Percentiles rank a stretch among this genome's conserved stretches.
phyloP scores from a whole-genome alignment of 495 filamentous ascomycete genomes.

The Opeltia flavorubescens region DNA sequence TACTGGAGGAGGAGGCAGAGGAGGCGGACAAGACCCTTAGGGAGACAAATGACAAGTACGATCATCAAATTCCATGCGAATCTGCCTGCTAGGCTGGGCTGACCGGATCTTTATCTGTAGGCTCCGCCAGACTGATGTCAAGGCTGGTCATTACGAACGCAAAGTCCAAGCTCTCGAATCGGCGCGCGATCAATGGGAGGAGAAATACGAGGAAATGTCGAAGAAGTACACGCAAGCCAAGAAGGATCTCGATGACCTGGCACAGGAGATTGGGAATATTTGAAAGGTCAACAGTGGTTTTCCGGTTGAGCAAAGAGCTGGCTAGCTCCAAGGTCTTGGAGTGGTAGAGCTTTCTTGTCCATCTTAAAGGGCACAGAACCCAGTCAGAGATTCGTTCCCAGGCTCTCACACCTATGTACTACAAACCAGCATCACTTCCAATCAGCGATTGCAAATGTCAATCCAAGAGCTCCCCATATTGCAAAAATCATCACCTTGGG shows the following conservation, averaged over 20 bases:
- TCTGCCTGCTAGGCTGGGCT: neutral
- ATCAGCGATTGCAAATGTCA: neutral
- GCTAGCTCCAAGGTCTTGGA: too few relatives aligned
- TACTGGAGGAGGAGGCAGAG: conserved; percentile 96
- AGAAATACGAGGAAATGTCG: conserved; percentile 90
- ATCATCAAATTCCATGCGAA: neutral
- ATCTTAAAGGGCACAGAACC: neutral
- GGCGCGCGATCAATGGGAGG: conserved; percentile 81
- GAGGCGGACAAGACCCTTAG: conserved; percentile 85
- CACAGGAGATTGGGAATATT: conserved; percentile 78
- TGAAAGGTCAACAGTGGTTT: conserved; percentile 24
- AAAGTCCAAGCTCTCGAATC: conserved; percentile 93
- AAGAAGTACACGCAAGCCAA: conserved; percentile 74
- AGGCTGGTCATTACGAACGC: conserved; percentile 97
- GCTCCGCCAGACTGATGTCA: conserved; percentile 96
- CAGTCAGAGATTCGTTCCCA: too few relatives aligned
- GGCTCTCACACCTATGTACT: neutral
- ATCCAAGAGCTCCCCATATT: neutral
- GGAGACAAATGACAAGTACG: conserved; percentile 97
- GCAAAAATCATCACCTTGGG: neutral
- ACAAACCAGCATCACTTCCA: neutral
- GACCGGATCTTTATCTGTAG: conserved; percentile 29
- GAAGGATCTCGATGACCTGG: conserved; percentile 85
- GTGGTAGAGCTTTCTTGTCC: neutral
- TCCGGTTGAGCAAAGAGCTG: neutral